phyloP scores from a whole-genome alignment of 23 red algal genomes.

The Porphyridium purpureum region DNA sequence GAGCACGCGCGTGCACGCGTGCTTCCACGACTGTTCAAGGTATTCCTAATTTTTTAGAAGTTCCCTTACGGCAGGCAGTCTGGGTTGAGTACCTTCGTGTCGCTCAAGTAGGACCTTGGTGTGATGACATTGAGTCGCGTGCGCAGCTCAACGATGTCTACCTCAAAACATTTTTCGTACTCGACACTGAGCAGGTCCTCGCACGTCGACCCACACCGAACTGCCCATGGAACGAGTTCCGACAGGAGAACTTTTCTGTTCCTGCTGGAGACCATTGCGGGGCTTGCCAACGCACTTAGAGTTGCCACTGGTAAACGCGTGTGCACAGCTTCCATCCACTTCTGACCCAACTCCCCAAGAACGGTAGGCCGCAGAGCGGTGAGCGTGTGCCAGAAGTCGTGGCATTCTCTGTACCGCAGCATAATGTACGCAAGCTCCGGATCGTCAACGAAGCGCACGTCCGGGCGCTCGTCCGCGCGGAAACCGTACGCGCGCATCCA shows the following conservation, averaged over 20 bases:
- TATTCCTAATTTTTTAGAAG: too few relatives aligned
- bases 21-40: too few relatives aligned
- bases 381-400: conserved; percentile 21
- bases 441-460: conserved; percentile 43
- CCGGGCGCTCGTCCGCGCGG: conserved; percentile 14
- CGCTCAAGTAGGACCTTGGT: too few relatives aligned
- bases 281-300: conserved; percentile 4
- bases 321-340: conserved; percentile 68
- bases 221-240: conserved; percentile 60
- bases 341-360: conserved; percentile 64
- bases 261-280: not conserved
- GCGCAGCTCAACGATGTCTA: conserved; percentile 28
- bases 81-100: too few relatives aligned
- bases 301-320: conserved; percentile 59
- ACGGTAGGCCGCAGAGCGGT: conserved; percentile 53
- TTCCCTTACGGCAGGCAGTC: too few relatives aligned
- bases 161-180: conserved; percentile 51
- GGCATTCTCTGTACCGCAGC: conserved; percentile 18
- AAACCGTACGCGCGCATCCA: conserved; percentile 54
- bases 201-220: conserved; percentile 8
- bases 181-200: conserved; percentile 29
- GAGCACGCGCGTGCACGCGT: too few relatives aligned
- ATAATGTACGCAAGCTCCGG: conserved; percentile 41
- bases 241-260: conserved; percentile 9
- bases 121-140: not conserved